Percentiles rank a stretch among this genome's conserved stretches.
These are phyloP conservation scores for Cutaneotrichosporon spelunceum DNA, from an alignment of 1,284 basidiomycete genomes.

Conservation along the genomic window DNA sequence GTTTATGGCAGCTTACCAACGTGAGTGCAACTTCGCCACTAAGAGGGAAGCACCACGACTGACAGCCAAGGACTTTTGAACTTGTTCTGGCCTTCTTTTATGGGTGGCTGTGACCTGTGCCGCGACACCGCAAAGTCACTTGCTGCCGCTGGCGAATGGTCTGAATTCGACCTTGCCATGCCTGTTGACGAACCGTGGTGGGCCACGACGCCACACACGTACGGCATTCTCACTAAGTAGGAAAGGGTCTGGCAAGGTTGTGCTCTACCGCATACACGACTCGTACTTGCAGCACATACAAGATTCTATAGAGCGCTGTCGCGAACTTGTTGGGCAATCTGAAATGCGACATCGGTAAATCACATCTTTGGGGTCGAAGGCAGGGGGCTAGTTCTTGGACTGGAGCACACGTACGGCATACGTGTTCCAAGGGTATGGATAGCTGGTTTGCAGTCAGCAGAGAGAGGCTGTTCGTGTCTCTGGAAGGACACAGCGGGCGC, in stretches of 20 bases:
- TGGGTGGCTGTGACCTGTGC: slow-evolving; percentile 24
- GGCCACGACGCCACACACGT: slow-evolving; percentile 16
- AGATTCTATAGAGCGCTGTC: too few species aligned
- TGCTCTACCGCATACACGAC: too few species aligned
- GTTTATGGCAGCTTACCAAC: slow-evolving; percentile 15
- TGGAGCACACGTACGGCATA: too few species aligned
- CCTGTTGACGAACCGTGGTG: slow-evolving; percentile 22
- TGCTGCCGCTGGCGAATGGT: slow-evolving; percentile 16
- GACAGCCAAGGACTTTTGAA: slow-evolving; percentile 16
- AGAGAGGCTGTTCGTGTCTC: too few species aligned
- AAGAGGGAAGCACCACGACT: background rate
- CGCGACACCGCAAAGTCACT: slow-evolving; percentile 17
- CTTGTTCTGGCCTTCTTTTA: slow-evolving; percentile 21
- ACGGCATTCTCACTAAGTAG: slow-evolving; percentile 22
- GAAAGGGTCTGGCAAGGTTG: background rate
- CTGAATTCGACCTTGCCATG: slow-evolving; percentile 19
- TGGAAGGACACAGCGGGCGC: too few species aligned
- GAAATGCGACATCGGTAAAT: too few species aligned
- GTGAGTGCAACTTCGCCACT: slow-evolving; percentile 7
- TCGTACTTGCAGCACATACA: too few species aligned
- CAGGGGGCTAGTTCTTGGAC: too few species aligned
- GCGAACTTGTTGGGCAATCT: too few species aligned
- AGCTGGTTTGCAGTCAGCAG: too few species aligned
- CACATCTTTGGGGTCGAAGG: too few species aligned
- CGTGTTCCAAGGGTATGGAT: too few species aligned